Conservation (phyloP, 1,284 basidiomycete species). For the Ceratobasidium sp. region DNA sequence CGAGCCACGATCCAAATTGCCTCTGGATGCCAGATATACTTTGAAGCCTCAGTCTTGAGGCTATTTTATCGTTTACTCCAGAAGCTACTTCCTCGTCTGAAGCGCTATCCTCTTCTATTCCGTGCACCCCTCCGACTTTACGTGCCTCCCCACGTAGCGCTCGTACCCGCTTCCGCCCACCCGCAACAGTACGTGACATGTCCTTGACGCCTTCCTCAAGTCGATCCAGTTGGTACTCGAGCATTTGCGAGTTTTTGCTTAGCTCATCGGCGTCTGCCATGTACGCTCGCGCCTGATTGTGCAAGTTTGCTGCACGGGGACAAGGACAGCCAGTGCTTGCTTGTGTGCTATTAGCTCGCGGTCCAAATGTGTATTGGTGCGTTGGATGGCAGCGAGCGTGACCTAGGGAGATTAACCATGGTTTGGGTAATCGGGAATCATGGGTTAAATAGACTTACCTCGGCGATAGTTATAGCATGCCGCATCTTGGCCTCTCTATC, state of each 20-base stretch:
- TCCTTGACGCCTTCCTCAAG: constrained; percentile 38
- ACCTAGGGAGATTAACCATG: neutral
- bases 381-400: constrained; percentile 31
- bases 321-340: constrained; percentile 37
- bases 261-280: constrained; percentile 35
- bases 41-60: constrained; percentile 21
- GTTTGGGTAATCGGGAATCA: neutral
- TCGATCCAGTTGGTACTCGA: constrained; percentile 41
- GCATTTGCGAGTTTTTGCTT: constrained; percentile 31
- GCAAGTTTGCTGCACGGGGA: constrained; percentile 31
- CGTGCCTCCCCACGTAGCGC: constrained; percentile 29
- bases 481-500: constrained; percentile 39
- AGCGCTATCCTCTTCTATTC: constrained; percentile 32
- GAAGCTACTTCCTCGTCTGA: constrained; percentile 14
- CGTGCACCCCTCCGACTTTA: constrained; percentile 31
- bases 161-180: constrained; percentile 33
- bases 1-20: constrained; percentile 18
- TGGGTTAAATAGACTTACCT: constrained; percentile 24
- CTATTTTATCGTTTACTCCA: constrained; percentile 1
- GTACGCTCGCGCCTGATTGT: constrained; percentile 26
- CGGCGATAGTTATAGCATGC: constrained; percentile 36
- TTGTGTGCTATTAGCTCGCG: constrained; percentile 36
- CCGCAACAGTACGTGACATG: constrained; percentile 34
- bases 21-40: constrained; percentile 20
- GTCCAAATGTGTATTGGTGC: constrained; percentile 38